Base-by-base conservation (phyloP, 2,329 filamentous ascomycete species). In the Claviceps maximensis region DNA sequence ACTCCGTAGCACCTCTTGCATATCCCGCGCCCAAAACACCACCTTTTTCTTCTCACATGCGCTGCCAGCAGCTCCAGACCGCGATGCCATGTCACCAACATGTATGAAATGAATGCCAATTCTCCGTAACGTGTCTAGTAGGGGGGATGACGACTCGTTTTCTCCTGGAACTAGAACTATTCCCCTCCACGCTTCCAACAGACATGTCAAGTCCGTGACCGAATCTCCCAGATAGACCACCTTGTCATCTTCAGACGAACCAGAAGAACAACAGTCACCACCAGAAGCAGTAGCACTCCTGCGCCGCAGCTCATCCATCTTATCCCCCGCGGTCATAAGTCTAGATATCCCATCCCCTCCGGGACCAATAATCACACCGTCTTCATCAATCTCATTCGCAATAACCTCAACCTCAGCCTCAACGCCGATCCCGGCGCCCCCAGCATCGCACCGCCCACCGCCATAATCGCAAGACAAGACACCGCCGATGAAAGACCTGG, bases 181-280 rank as follows among this genome's bases (percentile, higher is more conserved):
- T 4, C 77, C 78, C 6, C 66, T 63, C 2, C 9, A 13, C 2
- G 62, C 63, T 23, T 63, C 60, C 4, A 78, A 57, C 40, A 82
- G 62, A 54, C 78, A 81, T 59, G 74, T 72, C 53, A 81, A 62
- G 60, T 82, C 78, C 1, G 78, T 80, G 2, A 71, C 70, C 29
- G 78, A 79, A 61, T 82, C 78, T 8, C 78, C 78, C 61, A 80
- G 73, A 64, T 81, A 82, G n/a, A 77, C 61, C n/a, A 68, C 59
- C 53, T 53, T 57, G 4, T 60, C 57, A 13, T 52, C 50, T 13
- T n/a, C n/a, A n/a, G n/a, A n/a, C n/a, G n/a, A n/a, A n/a, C n/a
- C n/a, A n/a, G n/a, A n/a, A n/a, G n/a, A n/a, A n/a, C n/a, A n/a
- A n/a, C n/a, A n/a, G n/a, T n/a, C n/a, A n/a, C n/a, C n/a, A n/a